Base-by-base conservation (phyloP, 2,329 filamentous ascomycete genomes). In the Nothopassalora personata region DNA sequence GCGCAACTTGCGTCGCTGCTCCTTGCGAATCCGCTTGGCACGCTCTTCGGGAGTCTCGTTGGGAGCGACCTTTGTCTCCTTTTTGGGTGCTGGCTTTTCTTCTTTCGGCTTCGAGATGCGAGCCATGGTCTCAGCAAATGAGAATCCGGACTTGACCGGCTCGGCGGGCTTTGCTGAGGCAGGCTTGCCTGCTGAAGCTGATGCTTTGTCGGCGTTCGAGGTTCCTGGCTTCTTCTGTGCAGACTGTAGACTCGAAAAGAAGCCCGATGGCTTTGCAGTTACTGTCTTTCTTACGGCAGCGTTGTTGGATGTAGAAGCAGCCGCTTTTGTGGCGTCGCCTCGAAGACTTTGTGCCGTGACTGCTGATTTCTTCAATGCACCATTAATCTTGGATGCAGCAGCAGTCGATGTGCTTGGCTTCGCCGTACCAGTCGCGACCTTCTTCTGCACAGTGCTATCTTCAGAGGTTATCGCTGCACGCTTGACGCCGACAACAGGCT, bases 11-110 rank as follows among this genome's bases (percentile, higher is more conserved):
- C 87, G 82, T 52, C 89, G 82, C 59, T 84, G 81, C 70, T 91
- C 88, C 68, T 90, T 91, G 36, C 88, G 84, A 4, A 90, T 76
- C 10, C 89, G 83, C 67, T 85, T 88, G 1, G 80, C 77, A 66
- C 80, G 86, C 69, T 90, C 82, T 66, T 89, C 86, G 0, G 84
- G 77, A 0, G 86, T 90, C 71, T 92, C 89, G 0, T 80, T 76
- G 0, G 78, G 75, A 18, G 72, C 70, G 59, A 75, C 76, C 61
- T 85, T 83, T 64, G 84, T 83, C 0, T 80, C 74, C 58, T 82
- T 81, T 4, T 77, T 73, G 5, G 65, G 62, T 13, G 78, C 79
- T 68, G 78, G 73, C 60, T 77, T 76, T 52, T 80, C 73, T 57
- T 83, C 79, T 64, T 85, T 85, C 5, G 81, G 80, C 65, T 85